phyloP scores from a whole-genome alignment of 2,329 filamentous ascomycete species.

The Phoma sp. region DNA sequence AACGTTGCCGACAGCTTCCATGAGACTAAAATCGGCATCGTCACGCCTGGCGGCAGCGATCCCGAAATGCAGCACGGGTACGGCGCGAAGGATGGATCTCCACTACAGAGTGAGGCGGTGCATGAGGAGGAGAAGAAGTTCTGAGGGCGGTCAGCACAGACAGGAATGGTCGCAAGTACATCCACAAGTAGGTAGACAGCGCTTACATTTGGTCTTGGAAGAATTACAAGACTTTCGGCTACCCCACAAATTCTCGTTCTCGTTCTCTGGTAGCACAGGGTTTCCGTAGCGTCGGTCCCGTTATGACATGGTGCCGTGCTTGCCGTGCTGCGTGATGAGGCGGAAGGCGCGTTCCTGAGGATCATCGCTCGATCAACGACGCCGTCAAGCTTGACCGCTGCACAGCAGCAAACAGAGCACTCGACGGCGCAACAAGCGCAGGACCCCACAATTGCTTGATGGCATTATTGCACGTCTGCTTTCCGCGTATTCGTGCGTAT shows the following conservation, averaged over 20 bases:
- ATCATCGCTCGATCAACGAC: constrained; percentile 6
- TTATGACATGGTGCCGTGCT: constrained; percentile 12
- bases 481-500: constrained; percentile 15
- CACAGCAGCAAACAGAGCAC: background rate
- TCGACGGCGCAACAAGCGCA: background rate
- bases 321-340: constrained; percentile 9
- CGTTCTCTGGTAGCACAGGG: constrained; percentile 4
- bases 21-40: constrained; percentile 56
- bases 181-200: background rate
- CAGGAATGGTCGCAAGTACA: background rate
- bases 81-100: constrained; percentile 21
- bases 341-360: constrained; percentile 18
- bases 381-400: constrained; percentile 3
- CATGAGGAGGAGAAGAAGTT: constrained; percentile 18
- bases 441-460: background rate
- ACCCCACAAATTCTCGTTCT: constrained; percentile 14
- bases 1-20: constrained; percentile 66
- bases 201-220: background rate
- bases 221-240: constrained; percentile 3
- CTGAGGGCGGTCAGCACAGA: background rate
- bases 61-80: constrained; percentile 33
- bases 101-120: constrained; percentile 24
- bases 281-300: constrained; percentile 2
- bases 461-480: background rate
- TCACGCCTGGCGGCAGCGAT: constrained; percentile 40